Percentiles rank a stretch among this genome's conserved stretches.
phyloP scores from a whole-genome alignment of 768 basidiomycete genomes.

The Butyriboletus loyo region DNA sequence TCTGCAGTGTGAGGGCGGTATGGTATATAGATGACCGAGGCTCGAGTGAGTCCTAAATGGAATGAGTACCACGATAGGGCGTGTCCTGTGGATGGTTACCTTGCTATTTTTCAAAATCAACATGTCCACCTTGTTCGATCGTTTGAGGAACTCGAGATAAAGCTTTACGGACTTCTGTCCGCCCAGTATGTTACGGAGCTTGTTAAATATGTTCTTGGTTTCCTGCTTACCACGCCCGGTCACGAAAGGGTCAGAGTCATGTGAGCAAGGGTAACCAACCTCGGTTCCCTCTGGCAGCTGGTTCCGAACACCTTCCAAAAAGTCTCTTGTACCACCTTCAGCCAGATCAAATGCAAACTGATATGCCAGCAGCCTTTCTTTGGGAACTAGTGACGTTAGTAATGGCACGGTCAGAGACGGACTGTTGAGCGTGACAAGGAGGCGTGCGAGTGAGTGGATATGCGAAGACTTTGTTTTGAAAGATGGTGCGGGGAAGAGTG shows the following conservation, averaged over 20 bases:
- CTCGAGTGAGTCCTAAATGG: constrained; percentile 76
- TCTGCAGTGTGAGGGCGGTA: constrained; percentile 92
- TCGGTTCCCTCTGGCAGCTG: constrained; percentile 66
- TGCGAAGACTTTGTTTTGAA: constrained; percentile 72
- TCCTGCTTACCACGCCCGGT: constrained; percentile 37
- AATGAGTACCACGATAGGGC: constrained; percentile 3
- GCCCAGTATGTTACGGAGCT: constrained; percentile 77
- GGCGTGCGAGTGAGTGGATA: constrained; percentile 78
- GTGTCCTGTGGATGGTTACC: constrained; percentile 38
- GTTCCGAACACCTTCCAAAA: constrained; percentile 71
- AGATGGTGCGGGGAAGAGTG: constrained; percentile 79
- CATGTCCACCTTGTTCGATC: constrained; percentile 91
- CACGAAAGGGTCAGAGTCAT: background rate
- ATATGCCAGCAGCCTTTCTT: constrained; percentile 78
- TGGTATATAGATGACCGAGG: constrained; percentile 96
- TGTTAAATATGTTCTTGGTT: constrained; percentile 63
- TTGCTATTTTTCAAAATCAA: constrained; percentile 91
- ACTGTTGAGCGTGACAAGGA: constrained; percentile 85
- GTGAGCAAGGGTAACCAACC: constrained; percentile 37
- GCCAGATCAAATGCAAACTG: constrained; percentile 96
- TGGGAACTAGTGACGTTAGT: constrained; percentile 65
- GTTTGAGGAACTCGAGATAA: constrained; percentile 92
- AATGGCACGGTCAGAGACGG: constrained; percentile 75
- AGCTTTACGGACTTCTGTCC: constrained; percentile 92
- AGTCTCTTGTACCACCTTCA: constrained; percentile 92